Percentiles rank a stretch among this genome's conserved stretches.
phyloP scores from a whole-genome alignment of 306 rosid species.

The Glycine soja region DNA sequence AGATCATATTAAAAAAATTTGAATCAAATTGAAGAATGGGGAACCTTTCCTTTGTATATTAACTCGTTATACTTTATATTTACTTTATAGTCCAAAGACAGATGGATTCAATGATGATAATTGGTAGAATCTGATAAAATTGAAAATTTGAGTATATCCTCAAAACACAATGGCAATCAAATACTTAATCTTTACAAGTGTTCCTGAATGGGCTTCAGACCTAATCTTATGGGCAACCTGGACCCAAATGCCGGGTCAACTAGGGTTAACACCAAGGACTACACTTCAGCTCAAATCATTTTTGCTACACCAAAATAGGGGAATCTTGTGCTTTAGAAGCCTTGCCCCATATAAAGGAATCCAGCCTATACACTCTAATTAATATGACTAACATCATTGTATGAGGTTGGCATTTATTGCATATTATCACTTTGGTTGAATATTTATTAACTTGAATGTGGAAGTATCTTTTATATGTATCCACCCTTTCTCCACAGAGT shows the following conservation, averaged over 20 bases:
- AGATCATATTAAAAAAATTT: background rate
- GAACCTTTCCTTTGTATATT: background rate
- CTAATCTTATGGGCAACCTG: background rate
- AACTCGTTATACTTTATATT: background rate
- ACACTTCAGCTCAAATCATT: background rate
- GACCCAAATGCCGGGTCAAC: background rate
- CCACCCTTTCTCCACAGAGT: no score
- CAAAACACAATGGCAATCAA: background rate
- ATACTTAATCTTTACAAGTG: background rate
- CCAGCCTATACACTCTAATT: no score
- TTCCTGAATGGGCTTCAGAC: background rate
- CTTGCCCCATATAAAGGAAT: background rate
- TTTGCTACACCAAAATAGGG: background rate
- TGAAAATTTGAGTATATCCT: background rate
- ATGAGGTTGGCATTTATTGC: no score
- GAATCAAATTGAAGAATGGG: conserved; percentile 1
- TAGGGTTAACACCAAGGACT: background rate
- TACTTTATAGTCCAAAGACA: background rate
- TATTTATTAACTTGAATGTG: no score
- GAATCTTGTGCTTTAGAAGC: background rate
- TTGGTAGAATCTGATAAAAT: background rate
- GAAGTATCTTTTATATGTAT: no score
- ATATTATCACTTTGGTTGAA: no score
- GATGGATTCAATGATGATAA: background rate
- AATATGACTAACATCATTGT: no score